Evolutionary conservation across 352 stramenopile genomes (phyloP).

Genomic region (Thalassiosira livingstoniorum): DNA sequence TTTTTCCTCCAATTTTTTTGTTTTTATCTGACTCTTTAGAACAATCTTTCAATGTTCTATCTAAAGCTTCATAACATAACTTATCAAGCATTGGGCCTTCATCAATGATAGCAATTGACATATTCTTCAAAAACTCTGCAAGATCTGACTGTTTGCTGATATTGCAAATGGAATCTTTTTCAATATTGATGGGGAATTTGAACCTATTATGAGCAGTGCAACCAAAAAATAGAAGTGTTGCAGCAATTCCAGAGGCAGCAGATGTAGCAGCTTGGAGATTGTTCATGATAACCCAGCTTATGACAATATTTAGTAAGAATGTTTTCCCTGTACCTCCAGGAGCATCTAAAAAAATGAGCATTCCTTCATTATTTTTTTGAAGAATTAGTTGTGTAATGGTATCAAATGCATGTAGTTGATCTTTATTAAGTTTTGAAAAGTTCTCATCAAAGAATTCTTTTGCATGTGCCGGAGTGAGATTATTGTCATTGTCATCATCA

Average conservation of each 20-base stretch:
- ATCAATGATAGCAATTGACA: constrained; percentile 17
- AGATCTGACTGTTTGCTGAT: constrained; percentile 11
- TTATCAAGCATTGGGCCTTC: constrained; percentile 20
- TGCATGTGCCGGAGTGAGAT: constrained; percentile 1
- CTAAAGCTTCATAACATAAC: constrained; percentile 12
- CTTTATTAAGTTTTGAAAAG: constrained; percentile 13
- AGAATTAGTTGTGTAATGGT: not conserved
- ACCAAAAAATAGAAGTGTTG: constrained; percentile 5
- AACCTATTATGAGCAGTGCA: constrained; percentile 21
- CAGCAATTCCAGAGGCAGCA: constrained; percentile 10
- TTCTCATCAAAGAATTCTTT: constrained; percentile 24
- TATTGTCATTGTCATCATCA: not conserved
- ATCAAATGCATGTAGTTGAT: constrained; percentile 15
- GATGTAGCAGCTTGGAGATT: not conserved
- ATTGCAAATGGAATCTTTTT: constrained; percentile 20
- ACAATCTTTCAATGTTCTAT: constrained; percentile 16
- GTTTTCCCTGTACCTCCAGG: constrained; percentile 28
- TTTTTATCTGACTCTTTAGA: not conserved
- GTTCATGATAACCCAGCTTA: constrained; percentile 4
- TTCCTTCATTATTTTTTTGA: not conserved
- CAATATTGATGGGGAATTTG: constrained; percentile 7
- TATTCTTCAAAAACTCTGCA: constrained; percentile 2
- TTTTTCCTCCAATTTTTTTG: constrained; percentile 20
- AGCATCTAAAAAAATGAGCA: constrained; percentile 17
- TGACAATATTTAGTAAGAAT: constrained; percentile 6